Percentiles rank a stretch among this genome's conserved stretches.
Evolutionary conservation across 768 basidiomycete species (phyloP).

Genomic region (Lactarius hengduanensis): DNA sequence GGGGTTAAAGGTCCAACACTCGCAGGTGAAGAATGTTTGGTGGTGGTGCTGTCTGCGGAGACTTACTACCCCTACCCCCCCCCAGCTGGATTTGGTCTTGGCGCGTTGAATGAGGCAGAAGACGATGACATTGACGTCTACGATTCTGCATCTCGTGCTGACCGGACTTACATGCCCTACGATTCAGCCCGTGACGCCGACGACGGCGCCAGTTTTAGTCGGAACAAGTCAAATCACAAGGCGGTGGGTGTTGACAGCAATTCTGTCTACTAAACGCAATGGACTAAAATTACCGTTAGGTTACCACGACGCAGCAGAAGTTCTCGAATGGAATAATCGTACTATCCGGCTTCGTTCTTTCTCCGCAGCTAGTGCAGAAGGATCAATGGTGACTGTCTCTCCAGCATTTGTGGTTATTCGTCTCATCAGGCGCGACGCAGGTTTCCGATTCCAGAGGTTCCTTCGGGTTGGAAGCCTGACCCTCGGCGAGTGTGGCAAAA

Average conservation of each 20-base stretch:
- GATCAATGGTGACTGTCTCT: constrained; percentile 58
- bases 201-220: constrained; percentile 48
- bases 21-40: constrained; percentile 45
- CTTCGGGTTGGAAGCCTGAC: constrained; percentile 81
- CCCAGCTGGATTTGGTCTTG: constrained; percentile 84
- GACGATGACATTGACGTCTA: constrained; percentile 90
- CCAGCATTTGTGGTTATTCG: constrained; percentile 24
- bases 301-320: constrained; percentile 34
- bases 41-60: not conserved
- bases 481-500: constrained; percentile 72
- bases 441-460: constrained; percentile 83
- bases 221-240: constrained; percentile 12
- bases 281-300: constrained; percentile 26
- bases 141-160: constrained; percentile 43
- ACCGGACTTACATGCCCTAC: constrained; percentile 58
- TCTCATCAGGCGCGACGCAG: constrained; percentile 41
- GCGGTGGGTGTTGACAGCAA: not conserved
- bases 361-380: constrained; percentile 63
- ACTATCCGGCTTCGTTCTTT: constrained; percentile 72
- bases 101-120: constrained; percentile 90
- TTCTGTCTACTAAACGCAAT: not conserved
- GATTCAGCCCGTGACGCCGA: constrained; percentile 65
- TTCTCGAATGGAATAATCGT: constrained; percentile 79
- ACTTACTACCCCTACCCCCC: not conserved
- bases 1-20: constrained; percentile 49